Base-by-base conservation (phyloP, 2,329 filamentous ascomycete species). In the Cercospora sp. region DNA sequence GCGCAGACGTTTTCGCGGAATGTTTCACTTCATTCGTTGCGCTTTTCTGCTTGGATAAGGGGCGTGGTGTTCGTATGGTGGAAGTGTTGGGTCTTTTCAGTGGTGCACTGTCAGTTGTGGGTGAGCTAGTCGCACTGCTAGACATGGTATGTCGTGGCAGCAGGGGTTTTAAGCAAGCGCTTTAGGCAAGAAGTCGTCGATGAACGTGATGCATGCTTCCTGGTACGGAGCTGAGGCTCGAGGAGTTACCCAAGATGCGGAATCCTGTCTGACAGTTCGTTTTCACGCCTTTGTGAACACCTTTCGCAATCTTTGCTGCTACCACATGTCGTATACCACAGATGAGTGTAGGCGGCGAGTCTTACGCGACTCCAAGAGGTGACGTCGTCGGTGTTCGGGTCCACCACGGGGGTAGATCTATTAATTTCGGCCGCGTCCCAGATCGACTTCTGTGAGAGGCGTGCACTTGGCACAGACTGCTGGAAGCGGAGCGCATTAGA, bases 341-440 rank as follows among this genome's bases (percentile, higher is more conserved):
- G 13, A 18, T 24, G 18, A 28, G 2, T 5, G 7, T 18, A 49
- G 9, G 49, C 21, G 24, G 24, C 49, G 13, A 30, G 24, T 53
- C 49, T 53, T 37, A 37, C 53, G n/a, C 32, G 45, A 24, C 21
- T 40, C 28, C 51, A 21, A 55, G 53, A 65, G 34, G 62, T 65
- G 62, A 65, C 62, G 51, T 65, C 62, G 62, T 58, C 51, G 49
- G 62, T 65, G 30, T 28, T 65, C 62, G 62, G 62, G 30, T 59
- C 24, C 51, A 65, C 62, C 40, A 53, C 63, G 63, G 63, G 55
- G 24, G 28, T 53, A 61, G 28, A 61, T 51, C 40, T 66, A 10
- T 32, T 66, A 66, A 66, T 66, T 66, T 66, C 63, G 63, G 63
- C 32, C 55, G 55, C 32, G 16, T 61, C 49, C 28, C 58, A 51